phyloP scores from a whole-genome alignment of 768 basidiomycete genomes.

The Cystobasidium onofrii region DNA sequence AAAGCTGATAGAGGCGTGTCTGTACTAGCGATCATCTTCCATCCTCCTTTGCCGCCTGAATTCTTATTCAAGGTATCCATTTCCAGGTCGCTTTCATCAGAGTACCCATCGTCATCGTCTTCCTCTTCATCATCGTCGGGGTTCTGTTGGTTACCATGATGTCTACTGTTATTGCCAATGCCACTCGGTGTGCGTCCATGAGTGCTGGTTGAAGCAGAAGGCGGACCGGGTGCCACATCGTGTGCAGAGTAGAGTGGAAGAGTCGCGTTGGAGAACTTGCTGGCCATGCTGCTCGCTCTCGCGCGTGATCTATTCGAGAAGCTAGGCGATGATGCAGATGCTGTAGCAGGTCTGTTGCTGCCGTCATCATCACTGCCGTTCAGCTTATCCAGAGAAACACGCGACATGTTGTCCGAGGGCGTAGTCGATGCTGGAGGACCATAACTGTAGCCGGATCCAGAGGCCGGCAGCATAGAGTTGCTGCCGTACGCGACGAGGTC shows the following conservation, averaged over 20 bases:
- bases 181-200: neutral
- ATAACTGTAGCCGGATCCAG: neutral
- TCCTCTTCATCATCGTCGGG: slow-evolving; percentile 18
- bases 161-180: neutral
- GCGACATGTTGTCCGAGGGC: slow-evolving; percentile 4
- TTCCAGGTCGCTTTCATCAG: slow-evolving; percentile 8
- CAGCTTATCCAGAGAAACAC: neutral
- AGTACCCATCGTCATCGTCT: slow-evolving; percentile 24
- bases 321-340: neutral
- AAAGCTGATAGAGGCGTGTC: neutral
- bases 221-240: neutral
- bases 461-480: neutral
- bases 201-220: neutral
- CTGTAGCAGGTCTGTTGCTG: neutral
- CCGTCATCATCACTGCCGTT: neutral
- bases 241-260: neutral
- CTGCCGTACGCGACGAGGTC: neutral
- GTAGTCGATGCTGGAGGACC: neutral
- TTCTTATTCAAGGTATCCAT: slow-evolving; percentile 30
- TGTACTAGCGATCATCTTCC: slow-evolving; percentile 14
- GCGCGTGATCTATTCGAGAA: slow-evolving; percentile 13
- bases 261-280: neutral
- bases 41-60: slow-evolving; percentile 9
- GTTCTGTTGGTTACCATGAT: neutral
- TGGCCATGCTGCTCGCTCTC: slow-evolving; percentile 13